Evolutionary conservation across 2,329 filamentous ascomycete species (phyloP).

Genomic region (Plenodomus lindquistii): DNA sequence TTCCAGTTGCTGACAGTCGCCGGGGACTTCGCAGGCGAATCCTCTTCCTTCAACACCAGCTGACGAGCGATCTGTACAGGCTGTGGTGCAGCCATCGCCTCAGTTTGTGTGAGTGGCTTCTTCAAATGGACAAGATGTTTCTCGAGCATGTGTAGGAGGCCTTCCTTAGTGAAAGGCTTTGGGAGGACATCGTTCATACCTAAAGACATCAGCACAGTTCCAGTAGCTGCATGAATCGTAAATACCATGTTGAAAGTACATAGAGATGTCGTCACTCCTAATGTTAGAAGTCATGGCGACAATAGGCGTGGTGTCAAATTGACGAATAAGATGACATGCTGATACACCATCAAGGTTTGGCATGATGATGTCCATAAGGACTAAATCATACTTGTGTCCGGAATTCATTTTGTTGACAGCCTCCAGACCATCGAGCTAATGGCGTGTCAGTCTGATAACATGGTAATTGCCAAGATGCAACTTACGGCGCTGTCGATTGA

Average conservation of each 20-base stretch:
- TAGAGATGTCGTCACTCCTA: conserved; percentile 90
- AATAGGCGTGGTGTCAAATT: conserved; percentile 83
- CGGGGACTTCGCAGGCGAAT: conserved; percentile 65
- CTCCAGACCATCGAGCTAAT: conserved; percentile 80
- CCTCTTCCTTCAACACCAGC: conserved; percentile 62
- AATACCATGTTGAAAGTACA: conserved; percentile 96
- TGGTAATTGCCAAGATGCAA: conserved; percentile 19
- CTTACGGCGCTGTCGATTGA: conserved; percentile 66
- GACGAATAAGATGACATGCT: conserved; percentile 88
- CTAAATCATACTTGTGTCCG: conserved; percentile 66
- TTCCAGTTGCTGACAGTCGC: conserved; percentile 66
- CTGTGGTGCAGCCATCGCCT: conserved; percentile 56
- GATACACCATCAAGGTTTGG: conserved; percentile 93
- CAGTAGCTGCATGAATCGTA: neutral
- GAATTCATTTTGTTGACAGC: conserved; percentile 83
- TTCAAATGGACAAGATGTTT: conserved; percentile 86
- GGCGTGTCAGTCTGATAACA: conserved; percentile 27
- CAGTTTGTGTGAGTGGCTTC: conserved; percentile 57
- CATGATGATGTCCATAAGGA: conserved; percentile 77
- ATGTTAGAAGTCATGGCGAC: conserved; percentile 99
- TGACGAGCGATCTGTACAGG: conserved; percentile 57
- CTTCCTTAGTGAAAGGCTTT: conserved; percentile 91
- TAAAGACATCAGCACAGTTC: conserved; percentile 48
- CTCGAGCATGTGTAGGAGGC: conserved; percentile 78
- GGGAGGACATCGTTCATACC: conserved; percentile 98